Evolutionary conservation across 139 green algal species (phyloP), one percentile per base, ranked within the genome.

Genomic region (Chlorella ohadii): DNA sequence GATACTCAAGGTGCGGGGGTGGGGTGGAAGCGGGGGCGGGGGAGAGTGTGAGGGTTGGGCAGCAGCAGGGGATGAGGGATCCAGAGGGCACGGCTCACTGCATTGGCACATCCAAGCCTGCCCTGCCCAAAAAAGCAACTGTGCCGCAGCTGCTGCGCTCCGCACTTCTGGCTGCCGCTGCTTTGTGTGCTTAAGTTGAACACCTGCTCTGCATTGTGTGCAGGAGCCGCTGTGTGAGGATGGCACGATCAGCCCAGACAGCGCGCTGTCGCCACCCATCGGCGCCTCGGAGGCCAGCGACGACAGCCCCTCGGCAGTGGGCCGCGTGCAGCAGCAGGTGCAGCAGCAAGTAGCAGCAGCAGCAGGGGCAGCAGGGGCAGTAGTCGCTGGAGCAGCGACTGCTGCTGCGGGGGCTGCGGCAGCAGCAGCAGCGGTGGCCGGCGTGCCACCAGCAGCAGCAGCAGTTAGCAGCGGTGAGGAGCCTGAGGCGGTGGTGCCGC

Each of bases 281-380:
- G 76, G 36, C 33, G 56, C 76, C n/a, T 72, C 56, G 22, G 57
- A 82, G 36, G 38, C 57, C 3, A 82, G 76, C 76, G 36, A 82
- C 4, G 59, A 72, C 16, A 65, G 39, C 63, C 39, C 19, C 34
- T 59, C 75, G 27, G 34, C 13, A 19, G 11, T 38, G 55, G 55
- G 31, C 20, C 51, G 33, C 2, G 33, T 47, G 16, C 72, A 65
- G 22, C 44, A 79, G 47, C 72, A 33, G 72, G 16, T 3, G 72
- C 44, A 44, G 72, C 28, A 41, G 44, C 44, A 23, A 23, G n/a
- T 36, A 61, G 71, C 25, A 27, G n/a, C 71, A 27, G 71, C 71
- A 41, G 71, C 19, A 25, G 33, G 38, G 22, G 41, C 71, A 25
- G 36, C 22, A 23, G 36, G 1, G 12, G 68, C 34, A 31, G 68